These are phyloP conservation scores for Guadua angustifolia DNA, from an alignment of 176 grass and related monocot genomes.

Conservation along the genomic window DNA sequence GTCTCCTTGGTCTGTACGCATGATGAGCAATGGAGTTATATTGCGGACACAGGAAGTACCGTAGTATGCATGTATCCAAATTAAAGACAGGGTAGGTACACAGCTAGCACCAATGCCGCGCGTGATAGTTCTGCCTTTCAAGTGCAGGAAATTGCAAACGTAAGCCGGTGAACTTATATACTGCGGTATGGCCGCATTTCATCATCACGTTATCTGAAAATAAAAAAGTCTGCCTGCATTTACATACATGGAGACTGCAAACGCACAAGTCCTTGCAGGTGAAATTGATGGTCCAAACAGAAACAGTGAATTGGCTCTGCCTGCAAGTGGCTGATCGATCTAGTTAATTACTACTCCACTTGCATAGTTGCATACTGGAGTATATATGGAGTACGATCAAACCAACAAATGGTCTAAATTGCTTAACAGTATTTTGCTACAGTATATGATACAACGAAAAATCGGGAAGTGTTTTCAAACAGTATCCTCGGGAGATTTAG, in stretches of 20 bases:
- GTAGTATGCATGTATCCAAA: background rate
- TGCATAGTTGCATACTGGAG: too few species aligned
- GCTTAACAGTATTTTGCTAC: too few species aligned
- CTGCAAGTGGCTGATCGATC: background rate
- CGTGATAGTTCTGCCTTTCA: background rate
- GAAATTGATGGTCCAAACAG: background rate
- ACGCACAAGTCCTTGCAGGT: background rate
- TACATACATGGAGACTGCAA: background rate
- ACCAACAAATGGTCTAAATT: too few species aligned
- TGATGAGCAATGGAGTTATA: too few species aligned
- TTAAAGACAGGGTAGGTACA: background rate
- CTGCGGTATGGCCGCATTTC: background rate
- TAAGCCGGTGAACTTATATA: background rate
- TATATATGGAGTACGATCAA: too few species aligned
- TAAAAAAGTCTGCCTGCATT: background rate
- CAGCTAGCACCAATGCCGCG: background rate
- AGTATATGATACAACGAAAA: too few species aligned
- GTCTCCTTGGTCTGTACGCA: too few species aligned
- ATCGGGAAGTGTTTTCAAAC: too few species aligned
- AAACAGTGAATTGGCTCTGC: background rate
- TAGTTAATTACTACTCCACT: too few species aligned
- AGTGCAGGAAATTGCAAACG: background rate
- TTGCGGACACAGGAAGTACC: too few species aligned
- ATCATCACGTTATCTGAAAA: background rate
- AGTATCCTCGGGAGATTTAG: too few species aligned